A percentile compares a stretch with the other conserved stretches of the same genome.
Conservation (phyloP, 306 rosid species). For the Sicyos edulis region DNA sequence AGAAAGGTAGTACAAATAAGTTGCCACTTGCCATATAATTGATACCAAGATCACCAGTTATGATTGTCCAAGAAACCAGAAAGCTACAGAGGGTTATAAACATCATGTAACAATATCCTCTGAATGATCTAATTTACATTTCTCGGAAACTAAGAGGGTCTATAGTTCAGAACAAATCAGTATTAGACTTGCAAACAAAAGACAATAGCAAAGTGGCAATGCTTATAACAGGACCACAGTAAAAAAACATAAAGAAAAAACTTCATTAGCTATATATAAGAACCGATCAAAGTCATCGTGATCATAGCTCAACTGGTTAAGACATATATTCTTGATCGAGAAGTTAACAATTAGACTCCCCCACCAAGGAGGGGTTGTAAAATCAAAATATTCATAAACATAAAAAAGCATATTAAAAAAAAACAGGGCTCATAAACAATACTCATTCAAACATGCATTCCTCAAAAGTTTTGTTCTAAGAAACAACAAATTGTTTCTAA, state of each 20-base stretch:
- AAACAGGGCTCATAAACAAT: too few species aligned
- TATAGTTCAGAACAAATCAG: neutral
- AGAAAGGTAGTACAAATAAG: neutral
- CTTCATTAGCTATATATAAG: neutral
- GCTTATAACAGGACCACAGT: neutral
- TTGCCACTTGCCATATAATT: neutral
- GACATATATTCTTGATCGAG: too few species aligned
- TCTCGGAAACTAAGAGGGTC: neutral
- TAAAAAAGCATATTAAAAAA: too few species aligned
- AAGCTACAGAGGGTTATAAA: neutral
- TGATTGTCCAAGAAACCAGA: neutral
- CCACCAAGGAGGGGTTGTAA: too few species aligned
- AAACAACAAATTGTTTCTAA: too few species aligned
- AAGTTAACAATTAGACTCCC: too few species aligned
- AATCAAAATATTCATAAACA: too few species aligned
- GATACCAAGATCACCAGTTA: neutral
- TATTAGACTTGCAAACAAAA: neutral
- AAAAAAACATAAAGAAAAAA: neutral
- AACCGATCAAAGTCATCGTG: neutral
- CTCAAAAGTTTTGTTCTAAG: too few species aligned
- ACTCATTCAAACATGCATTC: too few species aligned
- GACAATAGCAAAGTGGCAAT: neutral
- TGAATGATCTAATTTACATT: constrained; percentile 3
- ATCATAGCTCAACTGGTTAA: too few species aligned
- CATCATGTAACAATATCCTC: neutral